phyloP scores from a whole-genome alignment of 768 basidiomycete genomes.

The Steccherinum ochraceum region DNA sequence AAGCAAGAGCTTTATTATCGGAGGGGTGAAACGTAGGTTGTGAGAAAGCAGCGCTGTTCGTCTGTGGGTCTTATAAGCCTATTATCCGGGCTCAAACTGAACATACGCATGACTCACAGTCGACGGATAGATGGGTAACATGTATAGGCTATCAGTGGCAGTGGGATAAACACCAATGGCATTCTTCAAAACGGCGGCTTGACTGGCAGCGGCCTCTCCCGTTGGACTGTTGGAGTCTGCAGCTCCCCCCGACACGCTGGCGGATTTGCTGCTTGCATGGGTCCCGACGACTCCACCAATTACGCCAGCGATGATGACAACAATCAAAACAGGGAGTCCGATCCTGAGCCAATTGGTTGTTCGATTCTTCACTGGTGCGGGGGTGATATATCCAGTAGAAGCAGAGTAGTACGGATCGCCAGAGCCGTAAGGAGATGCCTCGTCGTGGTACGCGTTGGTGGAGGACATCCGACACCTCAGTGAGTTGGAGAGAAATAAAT shows the following conservation, averaged over 20 bases:
- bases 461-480: too few species aligned
- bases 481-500: too few species aligned
- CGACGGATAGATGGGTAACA: constrained; percentile 83
- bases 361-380: constrained; percentile 42
- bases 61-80: constrained; percentile 37
- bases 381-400: constrained; percentile 65
- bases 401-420: constrained; percentile 65
- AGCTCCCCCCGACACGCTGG: constrained; percentile 19
- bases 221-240: constrained; percentile 13
- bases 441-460: constrained; percentile 26
- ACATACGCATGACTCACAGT: constrained; percentile 57
- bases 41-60: constrained; percentile 66
- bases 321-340: constrained; percentile 58
- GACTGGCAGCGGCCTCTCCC: constrained; percentile 40
- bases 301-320: constrained; percentile 61
- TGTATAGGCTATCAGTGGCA: constrained; percentile 71
- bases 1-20: constrained; percentile 44
- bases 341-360: constrained; percentile 71
- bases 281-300: constrained; percentile 79
- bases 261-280: constrained; percentile 39
- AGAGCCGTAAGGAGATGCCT: constrained; percentile 44
- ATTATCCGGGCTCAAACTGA: background rate
- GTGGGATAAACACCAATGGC: constrained; percentile 66
- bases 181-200: constrained; percentile 52
- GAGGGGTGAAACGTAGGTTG: constrained; percentile 65